Conservation (phyloP, 331 rosid species). For the Ulmus americana region DNA sequence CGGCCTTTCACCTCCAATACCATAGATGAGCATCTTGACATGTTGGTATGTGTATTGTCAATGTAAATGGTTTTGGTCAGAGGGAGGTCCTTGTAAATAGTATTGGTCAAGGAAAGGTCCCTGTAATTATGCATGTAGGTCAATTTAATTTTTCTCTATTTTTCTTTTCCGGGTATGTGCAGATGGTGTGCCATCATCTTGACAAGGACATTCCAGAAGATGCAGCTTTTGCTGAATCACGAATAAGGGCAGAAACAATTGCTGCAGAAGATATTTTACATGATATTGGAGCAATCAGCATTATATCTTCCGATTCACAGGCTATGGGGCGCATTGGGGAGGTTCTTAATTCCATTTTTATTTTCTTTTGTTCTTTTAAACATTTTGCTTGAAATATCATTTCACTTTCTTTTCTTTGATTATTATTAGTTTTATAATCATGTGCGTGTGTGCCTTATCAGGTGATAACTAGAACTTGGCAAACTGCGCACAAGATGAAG, state of each 20-base stretch:
- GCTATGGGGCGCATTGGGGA: constrained; percentile 99
- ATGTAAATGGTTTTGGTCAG: neutral
- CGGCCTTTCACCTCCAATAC: constrained; percentile 80
- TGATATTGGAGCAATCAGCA: constrained; percentile 92
- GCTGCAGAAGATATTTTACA: constrained; percentile 99
- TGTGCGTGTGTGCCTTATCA: constrained; percentile 28
- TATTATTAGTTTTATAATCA: neutral
- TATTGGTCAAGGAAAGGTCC: too few species aligned
- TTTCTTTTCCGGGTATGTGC: constrained; percentile 23
- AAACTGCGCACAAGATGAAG: constrained; percentile 97
- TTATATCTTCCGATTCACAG: constrained; percentile 85
- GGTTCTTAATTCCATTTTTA: constrained; percentile 43
- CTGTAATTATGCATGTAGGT: too few species aligned
- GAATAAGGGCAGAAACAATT: constrained; percentile 85
- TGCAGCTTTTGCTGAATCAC: constrained; percentile 74
- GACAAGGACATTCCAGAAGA: constrained; percentile 68
- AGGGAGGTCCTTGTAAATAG: too few species aligned
- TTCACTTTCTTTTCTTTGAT: neutral
- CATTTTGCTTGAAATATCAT: constrained; percentile 5
- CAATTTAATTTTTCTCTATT: too few species aligned
- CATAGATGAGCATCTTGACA: constrained; percentile 84
- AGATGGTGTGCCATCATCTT: constrained; percentile 97
- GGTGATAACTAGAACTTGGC: constrained; percentile 97
- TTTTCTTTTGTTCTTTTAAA: neutral
- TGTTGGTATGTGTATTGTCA: constrained; percentile 23